Percentiles rank a stretch among this genome's conserved stretches.
These are phyloP conservation scores for Xylariales sp. DNA, from an alignment of 2,329 filamentous ascomycete species.

Conservation along the genomic window DNA sequence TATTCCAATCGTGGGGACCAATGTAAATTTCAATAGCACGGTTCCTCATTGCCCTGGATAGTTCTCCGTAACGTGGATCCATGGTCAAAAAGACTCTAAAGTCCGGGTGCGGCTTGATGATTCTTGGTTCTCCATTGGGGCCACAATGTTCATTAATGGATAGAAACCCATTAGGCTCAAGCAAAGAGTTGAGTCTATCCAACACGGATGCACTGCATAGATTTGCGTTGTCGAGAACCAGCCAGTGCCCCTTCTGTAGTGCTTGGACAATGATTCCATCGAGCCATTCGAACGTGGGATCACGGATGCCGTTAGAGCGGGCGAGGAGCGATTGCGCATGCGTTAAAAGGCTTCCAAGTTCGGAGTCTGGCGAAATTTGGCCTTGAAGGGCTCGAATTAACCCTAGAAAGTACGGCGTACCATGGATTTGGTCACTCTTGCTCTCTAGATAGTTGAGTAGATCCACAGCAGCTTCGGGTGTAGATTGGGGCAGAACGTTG, in stretches of 20 bases:
- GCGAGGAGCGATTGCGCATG: constrained; percentile 47
- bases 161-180: constrained; percentile 83
- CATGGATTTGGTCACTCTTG: constrained; percentile 30
- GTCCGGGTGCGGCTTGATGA: constrained; percentile 76
- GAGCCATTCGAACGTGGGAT: constrained; percentile 90
- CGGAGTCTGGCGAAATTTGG: constrained; percentile 37
- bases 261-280: constrained; percentile 90
- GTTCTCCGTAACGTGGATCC: constrained; percentile 85
- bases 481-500: constrained; percentile 39
- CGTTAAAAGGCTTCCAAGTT: constrained; percentile 42
- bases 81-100: constrained; percentile 94
- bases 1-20: constrained; percentile 34
- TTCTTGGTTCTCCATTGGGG: constrained; percentile 71
- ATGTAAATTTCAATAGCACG: constrained; percentile 87
- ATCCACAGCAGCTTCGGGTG: constrained; percentile 42
- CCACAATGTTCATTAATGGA: constrained; percentile 92
- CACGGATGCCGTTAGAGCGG: constrained; percentile 54
- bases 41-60: constrained; percentile 96
- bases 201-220: constrained; percentile 93
- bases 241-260: constrained; percentile 80
- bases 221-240: constrained; percentile 95
- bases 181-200: constrained; percentile 87
- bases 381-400: constrained; percentile 34
- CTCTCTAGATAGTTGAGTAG: constrained; percentile 47
- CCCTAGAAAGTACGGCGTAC: constrained; percentile 31